Base-by-base conservation (phyloP, 2,329 filamentous ascomycete species). In the Aspergillus vadensis region DNA sequence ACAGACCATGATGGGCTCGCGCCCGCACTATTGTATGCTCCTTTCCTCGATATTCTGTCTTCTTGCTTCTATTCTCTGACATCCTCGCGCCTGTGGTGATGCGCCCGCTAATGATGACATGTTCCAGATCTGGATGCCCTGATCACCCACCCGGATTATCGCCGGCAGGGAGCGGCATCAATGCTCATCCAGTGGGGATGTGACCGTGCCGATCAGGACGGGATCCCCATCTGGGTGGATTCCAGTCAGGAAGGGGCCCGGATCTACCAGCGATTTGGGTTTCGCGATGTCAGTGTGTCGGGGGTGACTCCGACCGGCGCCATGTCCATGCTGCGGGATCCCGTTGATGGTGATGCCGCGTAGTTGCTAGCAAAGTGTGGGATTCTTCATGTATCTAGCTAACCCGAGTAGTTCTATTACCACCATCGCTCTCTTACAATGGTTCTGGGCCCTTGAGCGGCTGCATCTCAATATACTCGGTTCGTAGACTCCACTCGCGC, bases 71-170 rank as follows among this genome's bases (percentile, higher is more conserved):
- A 12, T 14, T 14, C 3, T 36, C 12, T 36, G 15, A 5, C 5
- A 14, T 36, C 12, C 10, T 12, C 2, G 32, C 15, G 12, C 43
- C 21, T 9, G 7, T 2, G 10, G 21, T 4, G 19, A 15, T 14
- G 10, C 2, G 1, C 44, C 23, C 19, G 23, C 41, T 49, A 49
- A 25, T 27, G 25, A 10, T 14, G 32, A 6, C 32, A 14, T 5
- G 17, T 17, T 19, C 12, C 49, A 54, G 50, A 61, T 23, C 59
- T 43, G 41, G 25, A 53, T 17, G 10, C 19, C n/a, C 43, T 59
- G 8, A 47, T 39, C 19, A 80, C 65, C 14, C 58, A 65, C 23
- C 63, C 63, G 9, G 43, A 41, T 15, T 60, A 63, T 21, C 63
- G 51, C 12, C 55, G 63, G 14, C 58, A 56, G 43, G 60, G 63